phyloP scores from a whole-genome alignment of 2,329 filamentous ascomycete genomes.

The Ophiocordyceps camponoti-rufipedis region DNA sequence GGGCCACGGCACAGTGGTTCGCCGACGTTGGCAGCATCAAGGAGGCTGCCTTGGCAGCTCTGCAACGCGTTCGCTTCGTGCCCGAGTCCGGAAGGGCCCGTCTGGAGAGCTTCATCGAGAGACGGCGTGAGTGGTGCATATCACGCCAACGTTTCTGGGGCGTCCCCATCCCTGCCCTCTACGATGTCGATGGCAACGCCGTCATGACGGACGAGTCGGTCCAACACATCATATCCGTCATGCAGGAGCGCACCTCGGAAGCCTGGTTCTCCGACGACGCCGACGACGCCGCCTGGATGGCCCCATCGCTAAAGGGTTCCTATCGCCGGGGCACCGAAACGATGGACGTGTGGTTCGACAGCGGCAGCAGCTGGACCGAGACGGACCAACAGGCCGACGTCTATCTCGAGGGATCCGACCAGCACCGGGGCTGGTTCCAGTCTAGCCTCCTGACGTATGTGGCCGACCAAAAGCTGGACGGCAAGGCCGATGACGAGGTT shows the following conservation, averaged over 20 bases:
- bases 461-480: conserved; percentile 33
- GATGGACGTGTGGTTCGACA: conserved; percentile 99
- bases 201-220: conserved; percentile 67
- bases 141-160: conserved; percentile 93
- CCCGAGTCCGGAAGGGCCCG: conserved; percentile 57
- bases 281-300: conserved; percentile 64
- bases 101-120: conserved; percentile 70
- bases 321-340: conserved; percentile 75
- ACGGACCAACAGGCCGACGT: conserved; percentile 49
- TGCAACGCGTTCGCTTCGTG: conserved; percentile 59
- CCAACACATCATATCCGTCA: conserved; percentile 64
- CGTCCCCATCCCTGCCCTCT: conserved; percentile 85
- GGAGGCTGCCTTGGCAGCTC: conserved; percentile 46
- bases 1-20: conserved; percentile 96
- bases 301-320: conserved; percentile 36
- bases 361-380: conserved; percentile 78
- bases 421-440: conserved; percentile 97
- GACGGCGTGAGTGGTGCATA: conserved; percentile 92
- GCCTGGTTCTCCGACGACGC: conserved; percentile 81
- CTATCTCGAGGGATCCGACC: conserved; percentile 86
- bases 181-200: conserved; percentile 52
- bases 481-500: conserved; percentile 9
- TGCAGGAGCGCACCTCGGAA: conserved; percentile 65
- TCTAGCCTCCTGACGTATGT: conserved; percentile 81
- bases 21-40: conserved; percentile 80